Evolutionary conservation across 805 yeast genomes (phyloP), one percentile per base, ranked within the genome.

Genomic region (Cyberlindnera mrakii): DNA sequence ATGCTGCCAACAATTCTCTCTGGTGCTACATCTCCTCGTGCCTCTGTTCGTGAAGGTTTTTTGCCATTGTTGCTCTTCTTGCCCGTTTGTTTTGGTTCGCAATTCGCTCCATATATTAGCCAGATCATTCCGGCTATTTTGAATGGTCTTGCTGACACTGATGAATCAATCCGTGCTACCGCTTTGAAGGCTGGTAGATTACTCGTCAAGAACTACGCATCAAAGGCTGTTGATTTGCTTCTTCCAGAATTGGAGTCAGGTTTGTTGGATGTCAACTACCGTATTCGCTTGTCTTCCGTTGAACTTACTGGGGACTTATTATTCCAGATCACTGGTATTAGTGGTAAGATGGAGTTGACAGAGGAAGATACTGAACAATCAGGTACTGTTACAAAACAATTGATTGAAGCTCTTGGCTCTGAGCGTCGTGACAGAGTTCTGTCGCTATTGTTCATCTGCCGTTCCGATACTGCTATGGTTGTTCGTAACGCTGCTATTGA

Each of bases 191-290:
- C 97, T 10, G 99, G 97, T 57, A 78, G 96, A 57, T 71, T 93
- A 49, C 77, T 93, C 57, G 98, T 93, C 33, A 80, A 81, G 61
- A 89, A 88, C 62, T 93, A 88, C 61, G 96, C 99, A 9, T 77
- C 81, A 27, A 84, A 84, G 65, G 96, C 99, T 23, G 88, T 93
- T 47, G 99, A 91, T 60, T 70, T 93, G 56, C 73, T 93, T 54
- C 73, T 93, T 44, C 99, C 99, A 23, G 99, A 93, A 64, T 75
- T 93, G 46, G 98, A 93, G 64, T 72, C 70, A 42, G 99, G 99
- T 34, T 70, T 93, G 61, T 78, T 88, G 40, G 96, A 88, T 63
- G 66, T 74, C 46, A 85, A 80, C 57, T 78, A 85, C 64, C 80
- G 97, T 59, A 93, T 93, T 58, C 80, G 99, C 64, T 72, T 89